Percentiles rank a stretch among this genome's conserved stretches.
These are phyloP conservation scores for Rhizopus arrhizus DNA, from an alignment of 371 early-diverging fungal genomes.

Conservation along the genomic window DNA sequence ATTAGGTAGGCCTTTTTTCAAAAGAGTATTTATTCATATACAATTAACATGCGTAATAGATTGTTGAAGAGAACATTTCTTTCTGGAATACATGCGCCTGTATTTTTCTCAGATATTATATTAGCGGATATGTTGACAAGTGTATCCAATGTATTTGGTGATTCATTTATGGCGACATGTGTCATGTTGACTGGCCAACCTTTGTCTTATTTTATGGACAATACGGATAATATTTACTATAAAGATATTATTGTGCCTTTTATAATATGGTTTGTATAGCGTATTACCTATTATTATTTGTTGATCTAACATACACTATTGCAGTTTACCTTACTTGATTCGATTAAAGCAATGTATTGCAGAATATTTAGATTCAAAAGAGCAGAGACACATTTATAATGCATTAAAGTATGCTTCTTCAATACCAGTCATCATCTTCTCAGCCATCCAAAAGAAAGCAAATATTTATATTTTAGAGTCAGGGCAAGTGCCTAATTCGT, in stretches of 20 bases:
- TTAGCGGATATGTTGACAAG: slow-evolving; percentile 93
- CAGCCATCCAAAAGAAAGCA: slow-evolving; percentile 66
- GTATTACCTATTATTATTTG: neutral
- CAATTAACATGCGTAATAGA: slow-evolving; percentile 13
- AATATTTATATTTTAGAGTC: slow-evolving; percentile 34
- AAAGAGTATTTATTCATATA: neutral
- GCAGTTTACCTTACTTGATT: slow-evolving; percentile 80
- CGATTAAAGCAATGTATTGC: slow-evolving; percentile 85
- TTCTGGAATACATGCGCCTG: slow-evolving; percentile 56
- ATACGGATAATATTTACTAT: slow-evolving; percentile 42
- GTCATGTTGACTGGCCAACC: slow-evolving; percentile 46
- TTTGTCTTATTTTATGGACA: slow-evolving; percentile 34
- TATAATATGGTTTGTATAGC: slow-evolving; percentile 56
- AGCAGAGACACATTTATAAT: slow-evolving; percentile 80
- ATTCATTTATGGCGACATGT: slow-evolving; percentile 67
- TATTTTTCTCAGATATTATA: slow-evolving; percentile 83
- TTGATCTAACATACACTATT: neutral
- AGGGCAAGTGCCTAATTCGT: slow-evolving; percentile 40
- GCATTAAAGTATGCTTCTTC: slow-evolving; percentile 85
- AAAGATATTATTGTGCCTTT: slow-evolving; percentile 59
- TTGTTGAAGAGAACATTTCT: slow-evolving; percentile 46
- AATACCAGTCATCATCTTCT: slow-evolving; percentile 82
- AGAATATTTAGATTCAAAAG: slow-evolving; percentile 65
- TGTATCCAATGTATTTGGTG: slow-evolving; percentile 86
- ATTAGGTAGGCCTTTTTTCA: slow-evolving; percentile 48